phyloP scores from a whole-genome alignment of 2,329 filamentous ascomycete species.

The Thelonectria rubi region DNA sequence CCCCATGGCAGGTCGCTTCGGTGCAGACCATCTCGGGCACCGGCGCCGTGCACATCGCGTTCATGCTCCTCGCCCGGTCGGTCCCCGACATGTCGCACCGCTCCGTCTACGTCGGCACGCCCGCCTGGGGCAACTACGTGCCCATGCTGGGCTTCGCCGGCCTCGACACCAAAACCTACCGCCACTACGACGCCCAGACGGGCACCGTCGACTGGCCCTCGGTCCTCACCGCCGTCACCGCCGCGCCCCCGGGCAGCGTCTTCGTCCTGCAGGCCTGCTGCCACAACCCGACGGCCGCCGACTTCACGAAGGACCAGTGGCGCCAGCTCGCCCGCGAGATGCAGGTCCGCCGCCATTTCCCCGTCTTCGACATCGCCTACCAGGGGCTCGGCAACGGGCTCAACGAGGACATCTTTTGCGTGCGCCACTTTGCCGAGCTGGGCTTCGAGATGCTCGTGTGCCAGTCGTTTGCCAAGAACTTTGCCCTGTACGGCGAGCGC shows the following conservation, averaged over 20 bases:
- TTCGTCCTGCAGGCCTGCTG: constrained; percentile 50
- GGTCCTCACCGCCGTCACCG: constrained; percentile 33
- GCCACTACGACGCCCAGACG: constrained; percentile 42
- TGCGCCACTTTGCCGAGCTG: constrained; percentile 39
- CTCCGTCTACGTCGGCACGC: constrained; percentile 41
- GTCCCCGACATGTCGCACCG: constrained; percentile 32
- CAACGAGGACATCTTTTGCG: constrained; percentile 45
- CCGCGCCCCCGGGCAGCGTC: constrained; percentile 44
- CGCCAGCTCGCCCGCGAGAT: constrained; percentile 33
- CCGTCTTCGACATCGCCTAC: constrained; percentile 50
- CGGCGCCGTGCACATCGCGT: constrained; percentile 49
- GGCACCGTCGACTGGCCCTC: constrained; percentile 42
- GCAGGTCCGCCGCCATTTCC: constrained; percentile 35
- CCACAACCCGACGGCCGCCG: constrained; percentile 50
- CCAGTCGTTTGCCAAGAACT: constrained; percentile 53
- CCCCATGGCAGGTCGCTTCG: constrained; percentile 39
- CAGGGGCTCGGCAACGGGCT: constrained; percentile 48
- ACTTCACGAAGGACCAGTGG: constrained; percentile 47
- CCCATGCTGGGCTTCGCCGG: constrained; percentile 45
- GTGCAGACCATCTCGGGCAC: constrained; percentile 52
- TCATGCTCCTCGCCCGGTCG: constrained; percentile 42
- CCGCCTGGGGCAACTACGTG: constrained; percentile 47
- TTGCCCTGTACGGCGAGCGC: constrained; percentile 50
- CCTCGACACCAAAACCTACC: constrained; percentile 42
- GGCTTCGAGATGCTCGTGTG: constrained; percentile 46